Evolutionary conservation across 352 stramenopile species (phyloP).

Genomic region (Globisporangium paddicum): DNA sequence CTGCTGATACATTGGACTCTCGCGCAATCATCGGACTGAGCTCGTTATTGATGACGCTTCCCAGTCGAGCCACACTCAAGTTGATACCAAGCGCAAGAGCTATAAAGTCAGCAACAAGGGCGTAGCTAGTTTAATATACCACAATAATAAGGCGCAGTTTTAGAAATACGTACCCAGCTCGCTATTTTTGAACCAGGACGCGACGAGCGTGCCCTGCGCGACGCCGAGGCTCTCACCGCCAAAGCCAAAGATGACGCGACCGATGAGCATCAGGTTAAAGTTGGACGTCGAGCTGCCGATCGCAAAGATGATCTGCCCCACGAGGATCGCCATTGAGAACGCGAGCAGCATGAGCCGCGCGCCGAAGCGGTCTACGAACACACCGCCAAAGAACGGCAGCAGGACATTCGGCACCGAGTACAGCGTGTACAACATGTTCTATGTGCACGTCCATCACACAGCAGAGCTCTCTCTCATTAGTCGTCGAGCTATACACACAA

Average conservation of each 20-base stretch:
- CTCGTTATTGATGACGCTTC: constrained; percentile 92
- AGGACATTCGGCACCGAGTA: constrained; percentile 93
- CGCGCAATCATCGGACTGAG: constrained; percentile 79
- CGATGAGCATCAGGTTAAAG: constrained; percentile 81
- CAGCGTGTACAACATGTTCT: constrained; percentile 93
- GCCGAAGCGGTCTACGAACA: constrained; percentile 88
- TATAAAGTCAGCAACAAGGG: constrained; percentile 1
- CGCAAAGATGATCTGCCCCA: constrained; percentile 87
- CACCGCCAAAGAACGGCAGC: constrained; percentile 91
- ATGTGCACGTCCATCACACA: constrained; percentile 2
- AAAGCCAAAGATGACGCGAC: constrained; percentile 90
- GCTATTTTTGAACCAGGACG: constrained; percentile 92
- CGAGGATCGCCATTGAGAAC: constrained; percentile 81
- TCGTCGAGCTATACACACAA: neutral
- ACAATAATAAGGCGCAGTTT: neutral
- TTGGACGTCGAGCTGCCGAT: constrained; percentile 74
- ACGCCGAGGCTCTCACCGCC: constrained; percentile 91
- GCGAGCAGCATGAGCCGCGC: constrained; percentile 78
- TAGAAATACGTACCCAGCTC: constrained; percentile 49
- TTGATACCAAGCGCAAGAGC: constrained; percentile 91
- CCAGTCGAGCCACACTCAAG: constrained; percentile 87
- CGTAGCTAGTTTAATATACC: neutral
- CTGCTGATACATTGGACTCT: constrained; percentile 48
- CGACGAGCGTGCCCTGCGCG: constrained; percentile 86
- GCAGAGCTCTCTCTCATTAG: neutral